A percentile compares a stretch with the other conserved stretches of the same genome.
phyloP scores from a whole-genome alignment of 2,329 filamentous ascomycete species.

The Domatiomyces catenatus region DNA sequence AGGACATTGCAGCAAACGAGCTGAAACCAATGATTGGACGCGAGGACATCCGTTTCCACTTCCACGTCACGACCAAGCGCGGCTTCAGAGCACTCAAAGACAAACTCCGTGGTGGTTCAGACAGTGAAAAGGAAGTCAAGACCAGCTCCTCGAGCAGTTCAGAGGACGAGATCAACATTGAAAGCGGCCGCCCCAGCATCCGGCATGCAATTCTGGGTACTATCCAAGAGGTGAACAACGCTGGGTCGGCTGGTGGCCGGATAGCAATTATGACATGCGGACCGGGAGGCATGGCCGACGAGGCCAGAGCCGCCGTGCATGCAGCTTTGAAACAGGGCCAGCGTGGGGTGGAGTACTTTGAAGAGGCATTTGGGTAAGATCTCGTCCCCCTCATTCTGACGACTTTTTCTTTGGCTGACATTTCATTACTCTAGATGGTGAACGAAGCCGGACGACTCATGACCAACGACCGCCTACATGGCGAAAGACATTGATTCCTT shows the following conservation, averaged over 20 bases:
- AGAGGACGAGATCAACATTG: conserved; percentile 16
- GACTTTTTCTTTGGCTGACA: neutral
- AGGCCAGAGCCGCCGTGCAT: conserved; percentile 28
- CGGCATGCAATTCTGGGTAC: conserved; percentile 21
- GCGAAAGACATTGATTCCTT: conserved; percentile 21
- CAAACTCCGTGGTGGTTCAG: neutral
- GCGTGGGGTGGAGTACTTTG: conserved; percentile 28
- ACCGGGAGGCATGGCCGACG: conserved; percentile 31
- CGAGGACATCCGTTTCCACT: conserved; percentile 21
- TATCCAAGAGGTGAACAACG: conserved; percentile 19
- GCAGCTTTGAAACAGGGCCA: conserved; percentile 22
- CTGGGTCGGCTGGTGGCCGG: conserved; percentile 17
- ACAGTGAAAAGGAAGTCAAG: conserved; percentile 2
- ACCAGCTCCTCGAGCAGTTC: conserved; percentile 1
- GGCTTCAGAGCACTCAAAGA: conserved; percentile 25
- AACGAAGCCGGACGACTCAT: too few species aligned
- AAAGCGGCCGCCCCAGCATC: conserved; percentile 27
- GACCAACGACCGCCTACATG: too few species aligned
- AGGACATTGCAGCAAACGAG: conserved; percentile 18
- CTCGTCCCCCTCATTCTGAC: neutral
- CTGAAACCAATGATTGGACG: conserved; percentile 17
- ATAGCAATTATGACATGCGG: conserved; percentile 32
- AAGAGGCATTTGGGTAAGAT: conserved; percentile 31
- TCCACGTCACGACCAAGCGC: conserved; percentile 18
- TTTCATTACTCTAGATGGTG: neutral